Evolutionary conservation across 345 rosid species (phyloP), one percentile per base, ranked within the genome.

Genomic region (Litchi chinensis): DNA sequence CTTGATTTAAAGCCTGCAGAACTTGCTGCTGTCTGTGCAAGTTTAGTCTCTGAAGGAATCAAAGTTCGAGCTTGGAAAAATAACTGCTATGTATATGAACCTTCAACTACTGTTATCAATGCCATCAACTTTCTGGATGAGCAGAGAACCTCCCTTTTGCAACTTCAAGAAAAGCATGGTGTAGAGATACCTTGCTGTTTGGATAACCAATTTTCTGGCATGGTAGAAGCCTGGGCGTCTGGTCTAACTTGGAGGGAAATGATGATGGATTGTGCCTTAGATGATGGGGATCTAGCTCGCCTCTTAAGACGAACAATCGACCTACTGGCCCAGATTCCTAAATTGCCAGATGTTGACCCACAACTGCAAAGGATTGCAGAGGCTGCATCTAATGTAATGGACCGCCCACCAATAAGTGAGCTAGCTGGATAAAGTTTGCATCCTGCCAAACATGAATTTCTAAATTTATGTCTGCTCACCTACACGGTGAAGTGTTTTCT

Each of bases 201-300:
- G 85, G 98, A 93, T 56, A 81, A 85, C 88, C 97, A 96, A 75
- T 93, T 93, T 83, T 82, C 93, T n/a, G 99, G 99, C 78, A 91
- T 94, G 99, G 97, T 96, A 6, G 99, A 92, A 83, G 98, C 99
- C 32, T 96, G 99, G 99, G 98, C 97, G 18, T 90, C 97, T 7
- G 99, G 98, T 52, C 82, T 96, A 81, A 92, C 92, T 16, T 93
- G 99, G 99, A 90, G 86, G 85, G 99, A 96, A 79, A 85, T 95
- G 80, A 93, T 88, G 94, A 91, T 93, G 97, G 99, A 95, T 72
- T 91, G 96, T 64, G 98, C 97, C 4, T 90, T 95, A 96, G 99
- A 95, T 68, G 97, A 96, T 76, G 99, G 99, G 10, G 97, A 96
- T 90, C 87, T 96, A 18, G 97, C 97, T 76, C 95, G 98, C 24